These are phyloP conservation scores for Scheffersomyces amazonensis DNA, from an alignment of 805 yeast genomes.

Conservation along the genomic window DNA sequence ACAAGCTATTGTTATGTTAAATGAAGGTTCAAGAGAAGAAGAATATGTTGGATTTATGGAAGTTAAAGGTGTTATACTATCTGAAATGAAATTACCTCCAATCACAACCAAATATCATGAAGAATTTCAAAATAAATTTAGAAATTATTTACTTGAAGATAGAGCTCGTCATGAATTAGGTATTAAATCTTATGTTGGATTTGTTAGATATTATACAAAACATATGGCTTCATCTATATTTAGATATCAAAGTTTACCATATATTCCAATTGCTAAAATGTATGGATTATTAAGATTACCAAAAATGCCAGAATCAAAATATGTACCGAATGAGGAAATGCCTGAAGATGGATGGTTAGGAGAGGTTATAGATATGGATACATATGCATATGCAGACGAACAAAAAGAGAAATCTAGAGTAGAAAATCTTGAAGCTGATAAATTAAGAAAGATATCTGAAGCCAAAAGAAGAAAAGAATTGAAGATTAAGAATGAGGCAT, in stretches of 20 bases:
- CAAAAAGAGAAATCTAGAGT: conserved; percentile 62
- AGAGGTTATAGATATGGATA: conserved; percentile 62
- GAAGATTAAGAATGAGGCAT: conserved; percentile 59
- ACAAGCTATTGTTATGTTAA: conserved; percentile 70
- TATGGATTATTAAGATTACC: conserved; percentile 85
- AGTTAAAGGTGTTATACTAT: conserved; percentile 59
- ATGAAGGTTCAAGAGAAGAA: conserved; percentile 70
- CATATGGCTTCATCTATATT: conserved; percentile 89
- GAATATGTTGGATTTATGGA: conserved; percentile 78
- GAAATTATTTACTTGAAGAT: conserved; percentile 65
- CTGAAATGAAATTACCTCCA: conserved; percentile 29
- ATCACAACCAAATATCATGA: conserved; percentile 19
- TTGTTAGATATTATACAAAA: conserved; percentile 77
- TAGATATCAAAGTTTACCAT: conserved; percentile 68
- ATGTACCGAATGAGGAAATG: conserved; percentile 43
- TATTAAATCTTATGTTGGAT: conserved; percentile 77
- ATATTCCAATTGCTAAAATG: conserved; percentile 65
- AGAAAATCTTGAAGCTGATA: conserved; percentile 52
- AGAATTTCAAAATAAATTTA: conserved; percentile 18
- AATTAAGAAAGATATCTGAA: conserved; percentile 31
- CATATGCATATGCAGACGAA: conserved; percentile 60
- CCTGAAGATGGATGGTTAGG: conserved; percentile 79
- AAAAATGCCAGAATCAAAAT: conserved; percentile 84
- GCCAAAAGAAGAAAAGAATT: conserved; percentile 43
- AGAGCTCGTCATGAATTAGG: conserved; percentile 81